These are phyloP conservation scores for Candida awuae DNA, from an alignment of 805 yeast genomes.

Conservation along the genomic window DNA sequence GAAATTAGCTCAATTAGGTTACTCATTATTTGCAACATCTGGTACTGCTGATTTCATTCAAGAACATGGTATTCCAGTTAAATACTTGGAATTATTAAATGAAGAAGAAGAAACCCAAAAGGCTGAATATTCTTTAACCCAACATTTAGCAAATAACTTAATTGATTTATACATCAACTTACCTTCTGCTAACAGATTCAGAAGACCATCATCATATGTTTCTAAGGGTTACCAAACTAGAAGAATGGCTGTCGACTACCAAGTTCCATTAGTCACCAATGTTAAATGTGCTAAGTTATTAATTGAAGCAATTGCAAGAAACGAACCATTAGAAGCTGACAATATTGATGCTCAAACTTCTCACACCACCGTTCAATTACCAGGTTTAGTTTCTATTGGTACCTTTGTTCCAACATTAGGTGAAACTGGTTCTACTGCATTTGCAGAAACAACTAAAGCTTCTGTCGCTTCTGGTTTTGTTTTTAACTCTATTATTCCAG, in stretches of 20 bases:
- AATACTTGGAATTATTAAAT: conserved; percentile 80
- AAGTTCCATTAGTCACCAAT: conserved; percentile 94
- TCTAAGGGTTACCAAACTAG: conserved; percentile 96
- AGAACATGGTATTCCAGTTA: conserved; percentile 91
- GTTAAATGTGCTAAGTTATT: conserved; percentile 94
- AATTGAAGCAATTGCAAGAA: conserved; percentile 86
- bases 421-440: conserved; percentile 41
- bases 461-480: conserved; percentile 85
- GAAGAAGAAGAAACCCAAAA: conserved; percentile 68
- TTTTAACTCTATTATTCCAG: conserved; percentile 72
- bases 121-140: conserved; percentile 90
- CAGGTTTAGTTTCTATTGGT: conserved; percentile 80
- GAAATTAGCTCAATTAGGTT: conserved; percentile 76
- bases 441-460: conserved; percentile 60
- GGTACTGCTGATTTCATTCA: conserved; percentile 98
- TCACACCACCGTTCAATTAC: conserved; percentile 70
- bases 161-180: conserved; percentile 93
- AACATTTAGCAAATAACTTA: conserved; percentile 92
- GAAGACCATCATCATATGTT: conserved; percentile 98
- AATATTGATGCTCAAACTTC: conserved; percentile 86
- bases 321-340: conserved; percentile 56
- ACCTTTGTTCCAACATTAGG: conserved; percentile 68
- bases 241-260: conserved; percentile 99
- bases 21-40: conserved; percentile 89
- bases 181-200: conserved; percentile 94